Percentiles rank a stretch among this genome's conserved stretches.
Conservation (phyloP, 306 rosid genomes). For the Lathyrus tuberosus region DNA sequence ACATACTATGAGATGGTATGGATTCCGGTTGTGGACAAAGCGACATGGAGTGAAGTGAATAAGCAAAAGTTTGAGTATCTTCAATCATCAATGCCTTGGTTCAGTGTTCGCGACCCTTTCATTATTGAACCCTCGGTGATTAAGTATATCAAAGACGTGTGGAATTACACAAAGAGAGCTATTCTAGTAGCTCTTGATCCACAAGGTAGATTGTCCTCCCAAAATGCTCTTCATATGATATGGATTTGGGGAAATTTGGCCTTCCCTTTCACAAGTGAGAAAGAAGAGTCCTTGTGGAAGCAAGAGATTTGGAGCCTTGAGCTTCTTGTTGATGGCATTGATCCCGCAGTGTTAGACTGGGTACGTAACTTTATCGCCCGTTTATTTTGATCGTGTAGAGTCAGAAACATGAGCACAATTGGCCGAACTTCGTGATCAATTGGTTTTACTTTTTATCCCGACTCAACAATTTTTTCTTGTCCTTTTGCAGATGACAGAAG, state of each 20-base stretch:
- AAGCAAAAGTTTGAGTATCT: conserved; percentile 53
- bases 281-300: conserved; percentile 70
- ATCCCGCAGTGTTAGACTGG: conserved; percentile 52
- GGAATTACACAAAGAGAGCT: conserved; percentile 69
- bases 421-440: no score
- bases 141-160: conserved; percentile 67
- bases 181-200: conserved; percentile 82
- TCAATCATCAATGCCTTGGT: conserved; percentile 69
- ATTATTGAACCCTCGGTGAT: conserved; percentile 62
- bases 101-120: conserved; percentile 58
- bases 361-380: conserved; percentile 50
- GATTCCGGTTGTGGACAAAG: conserved; percentile 66
- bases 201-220: conserved; percentile 66
- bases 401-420: no score
- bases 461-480: neutral
- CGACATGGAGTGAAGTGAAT: conserved; percentile 41
- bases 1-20: conserved; percentile 72
- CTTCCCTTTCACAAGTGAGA: conserved; percentile 74
- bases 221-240: conserved; percentile 76
- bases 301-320: conserved; percentile 71
- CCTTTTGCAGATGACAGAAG: conserved; percentile 53
- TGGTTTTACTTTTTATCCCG: no score
- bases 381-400: no score
- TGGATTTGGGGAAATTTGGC: conserved; percentile 88
- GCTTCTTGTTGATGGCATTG: conserved; percentile 69